A percentile compares a stretch with the other conserved stretches of the same genome.
phyloP scores from a whole-genome alignment of 2,329 filamentous ascomycete genomes.

The Rutstroemia sp. region DNA sequence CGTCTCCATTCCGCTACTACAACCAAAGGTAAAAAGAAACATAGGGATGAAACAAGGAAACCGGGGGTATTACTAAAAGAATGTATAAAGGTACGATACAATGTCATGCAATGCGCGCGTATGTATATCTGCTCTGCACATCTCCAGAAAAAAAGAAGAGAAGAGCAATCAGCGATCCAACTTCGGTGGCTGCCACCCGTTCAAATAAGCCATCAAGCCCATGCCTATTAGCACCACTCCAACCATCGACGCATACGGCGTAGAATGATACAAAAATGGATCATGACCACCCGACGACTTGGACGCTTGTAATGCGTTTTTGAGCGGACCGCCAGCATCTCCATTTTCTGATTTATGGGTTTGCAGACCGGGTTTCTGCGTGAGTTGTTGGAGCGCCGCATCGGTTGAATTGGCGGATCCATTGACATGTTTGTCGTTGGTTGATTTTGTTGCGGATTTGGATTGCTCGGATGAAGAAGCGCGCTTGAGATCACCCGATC shows the following conservation, averaged over 20 bases:
- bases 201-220: slow-evolving; percentile 80
- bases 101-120: too few species aligned
- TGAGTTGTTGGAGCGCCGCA: slow-evolving; percentile 8
- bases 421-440: slow-evolving; percentile 4
- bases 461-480: slow-evolving; percentile 20
- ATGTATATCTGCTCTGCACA: too few species aligned
- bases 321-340: slow-evolving; percentile 2
- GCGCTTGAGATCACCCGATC: slow-evolving; percentile 49
- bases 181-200: slow-evolving; percentile 59
- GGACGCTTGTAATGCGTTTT: background rate
- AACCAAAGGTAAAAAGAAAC: too few species aligned
- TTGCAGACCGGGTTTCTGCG: slow-evolving; percentile 11
- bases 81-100: too few species aligned
- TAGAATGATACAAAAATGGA: slow-evolving; percentile 44
- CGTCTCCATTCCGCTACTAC: too few species aligned
- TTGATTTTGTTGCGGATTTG: slow-evolving; percentile 8
- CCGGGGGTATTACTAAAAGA: too few species aligned
- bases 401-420: slow-evolving; percentile 9
- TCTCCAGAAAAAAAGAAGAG: background rate
- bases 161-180: slow-evolving; percentile 22
- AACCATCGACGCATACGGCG: slow-evolving; percentile 76
- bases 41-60: too few species aligned
- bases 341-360: slow-evolving; percentile 13
- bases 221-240: slow-evolving; percentile 76
- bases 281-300: slow-evolving; percentile 35